These are phyloP conservation scores for Garcia nutans DNA, from an alignment of 345 rosid species.

Conservation along the genomic window DNA sequence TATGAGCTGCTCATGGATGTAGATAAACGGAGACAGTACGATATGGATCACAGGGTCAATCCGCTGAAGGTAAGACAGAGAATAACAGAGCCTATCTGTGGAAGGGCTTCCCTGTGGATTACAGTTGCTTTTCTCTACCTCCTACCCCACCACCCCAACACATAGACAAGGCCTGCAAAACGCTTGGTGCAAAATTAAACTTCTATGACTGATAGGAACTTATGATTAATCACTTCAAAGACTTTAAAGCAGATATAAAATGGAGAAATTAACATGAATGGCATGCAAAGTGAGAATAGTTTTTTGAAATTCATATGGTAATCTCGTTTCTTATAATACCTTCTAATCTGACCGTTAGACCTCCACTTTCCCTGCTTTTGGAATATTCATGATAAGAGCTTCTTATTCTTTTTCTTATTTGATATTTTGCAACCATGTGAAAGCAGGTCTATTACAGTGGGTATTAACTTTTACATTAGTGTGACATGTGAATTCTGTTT, in stretches of 20 bases:
- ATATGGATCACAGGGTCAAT: slow-evolving; percentile 72
- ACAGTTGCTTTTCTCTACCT: background rate
- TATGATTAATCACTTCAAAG: too few species aligned
- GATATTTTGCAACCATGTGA: background rate
- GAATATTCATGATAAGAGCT: too few species aligned
- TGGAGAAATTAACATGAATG: too few species aligned
- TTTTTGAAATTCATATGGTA: background rate
- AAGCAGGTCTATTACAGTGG: background rate
- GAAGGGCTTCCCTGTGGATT: background rate
- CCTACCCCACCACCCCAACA: background rate
- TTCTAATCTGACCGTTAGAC: background rate
- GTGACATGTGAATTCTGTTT: too few species aligned
- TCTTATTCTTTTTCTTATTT: background rate
- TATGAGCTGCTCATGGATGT: slow-evolving; percentile 86
- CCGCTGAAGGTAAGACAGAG: slow-evolving; percentile 73
- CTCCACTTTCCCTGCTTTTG: background rate
- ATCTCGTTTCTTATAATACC: background rate
- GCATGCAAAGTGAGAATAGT: too few species aligned
- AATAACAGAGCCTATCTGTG: background rate
- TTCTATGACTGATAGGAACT: too few species aligned
- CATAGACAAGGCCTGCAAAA: too few species aligned
- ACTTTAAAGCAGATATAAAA: too few species aligned
- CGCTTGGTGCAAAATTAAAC: too few species aligned
- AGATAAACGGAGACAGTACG: slow-evolving; percentile 70
- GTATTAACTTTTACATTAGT: too few species aligned